These are phyloP conservation scores for Berkeleyomyces rouxiae DNA, from an alignment of 2,329 filamentous ascomycete species.

Conservation along the genomic window DNA sequence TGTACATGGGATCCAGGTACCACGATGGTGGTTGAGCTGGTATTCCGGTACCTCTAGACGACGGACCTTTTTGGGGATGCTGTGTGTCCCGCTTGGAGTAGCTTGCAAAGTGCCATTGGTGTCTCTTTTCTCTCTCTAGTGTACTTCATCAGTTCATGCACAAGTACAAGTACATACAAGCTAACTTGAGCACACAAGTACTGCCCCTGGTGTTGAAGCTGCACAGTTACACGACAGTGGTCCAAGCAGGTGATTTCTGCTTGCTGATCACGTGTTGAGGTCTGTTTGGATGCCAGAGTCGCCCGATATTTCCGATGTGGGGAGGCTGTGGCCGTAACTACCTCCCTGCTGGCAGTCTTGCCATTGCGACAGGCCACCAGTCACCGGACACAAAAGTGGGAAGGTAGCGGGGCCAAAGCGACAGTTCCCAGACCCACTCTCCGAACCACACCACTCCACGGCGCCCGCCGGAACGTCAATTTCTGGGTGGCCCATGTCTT, in stretches of 20 bases:
- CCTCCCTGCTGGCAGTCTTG: not conserved
- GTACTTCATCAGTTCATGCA: not conserved
- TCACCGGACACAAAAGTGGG: not conserved
- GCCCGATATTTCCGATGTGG: conserved; percentile 1
- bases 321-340: not conserved
- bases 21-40: not conserved
- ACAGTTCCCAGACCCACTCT: not conserved
- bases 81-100: not conserved
- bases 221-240: conserved; percentile 1
- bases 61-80: not conserved
- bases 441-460: too few species aligned
- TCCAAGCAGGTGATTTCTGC: conserved; percentile 4
- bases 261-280: conserved; percentile 4
- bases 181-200: too few species aligned
- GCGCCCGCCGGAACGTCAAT: too few species aligned
- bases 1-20: not conserved
- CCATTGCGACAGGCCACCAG: not conserved
- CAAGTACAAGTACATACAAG: too few species aligned
- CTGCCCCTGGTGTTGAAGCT: not conserved
- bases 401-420: not conserved
- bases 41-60: not conserved
- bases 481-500: too few species aligned
- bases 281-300: not conserved
- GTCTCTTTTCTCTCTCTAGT: not conserved
- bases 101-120: not conserved